A percentile compares a stretch with the other conserved stretches of the same genome.
These are phyloP conservation scores for Teratosphaeria destructans DNA, from an alignment of 2,329 filamentous ascomycete genomes.

Conservation along the genomic window DNA sequence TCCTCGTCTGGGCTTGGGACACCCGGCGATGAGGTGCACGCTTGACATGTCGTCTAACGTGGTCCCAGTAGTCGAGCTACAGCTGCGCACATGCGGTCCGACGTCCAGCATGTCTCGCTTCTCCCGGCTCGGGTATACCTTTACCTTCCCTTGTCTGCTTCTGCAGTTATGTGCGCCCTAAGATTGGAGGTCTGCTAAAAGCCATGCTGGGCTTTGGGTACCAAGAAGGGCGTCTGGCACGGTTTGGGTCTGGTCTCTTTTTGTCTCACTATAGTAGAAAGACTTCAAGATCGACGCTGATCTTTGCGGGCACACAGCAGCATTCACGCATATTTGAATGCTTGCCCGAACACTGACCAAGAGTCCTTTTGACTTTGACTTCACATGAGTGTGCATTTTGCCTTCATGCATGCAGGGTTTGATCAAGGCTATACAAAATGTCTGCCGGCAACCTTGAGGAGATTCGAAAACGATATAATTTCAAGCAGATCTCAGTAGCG, in stretches of 20 bases:
- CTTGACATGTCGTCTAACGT: constrained; percentile 5
- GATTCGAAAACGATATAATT: constrained; percentile 15
- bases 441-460: constrained; percentile 7
- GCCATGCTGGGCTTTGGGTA: neutral
- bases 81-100: neutral
- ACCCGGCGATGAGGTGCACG: neutral
- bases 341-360: neutral
- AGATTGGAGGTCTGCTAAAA: neutral
- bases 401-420: neutral
- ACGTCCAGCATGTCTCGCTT: neutral
- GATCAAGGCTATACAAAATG: constrained; percentile 3
- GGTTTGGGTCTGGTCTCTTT: neutral
- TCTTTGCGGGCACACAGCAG: neutral
- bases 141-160: neutral
- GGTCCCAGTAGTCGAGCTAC: constrained; percentile 3
- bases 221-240: neutral
- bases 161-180: neutral
- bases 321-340: neutral
- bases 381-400: neutral
- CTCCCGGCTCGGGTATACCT: constrained; percentile 1
- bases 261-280: neutral
- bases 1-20: neutral
- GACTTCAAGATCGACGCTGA: neutral
- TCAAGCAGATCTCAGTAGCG: constrained; percentile 14
- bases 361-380: neutral